These are phyloP conservation scores for Candida nemodendra DNA, from an alignment of 805 yeast species.

Conservation along the genomic window DNA sequence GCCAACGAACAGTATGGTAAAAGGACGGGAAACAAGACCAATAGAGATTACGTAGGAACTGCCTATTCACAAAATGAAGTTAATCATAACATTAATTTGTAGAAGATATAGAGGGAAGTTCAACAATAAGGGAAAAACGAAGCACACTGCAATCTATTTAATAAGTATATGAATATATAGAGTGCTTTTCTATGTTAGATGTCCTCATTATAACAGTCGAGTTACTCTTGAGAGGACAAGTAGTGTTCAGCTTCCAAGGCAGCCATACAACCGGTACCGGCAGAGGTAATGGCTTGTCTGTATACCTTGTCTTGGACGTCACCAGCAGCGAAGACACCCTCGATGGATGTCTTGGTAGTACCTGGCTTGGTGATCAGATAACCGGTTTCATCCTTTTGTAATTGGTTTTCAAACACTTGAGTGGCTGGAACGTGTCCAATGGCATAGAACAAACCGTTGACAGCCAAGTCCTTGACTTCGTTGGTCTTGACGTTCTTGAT, in stretches of 20 bases:
- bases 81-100: too few relatives aligned
- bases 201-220: too few relatives aligned
- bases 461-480: constrained; percentile 65
- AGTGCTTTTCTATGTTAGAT: too few relatives aligned
- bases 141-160: too few relatives aligned
- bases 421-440: constrained; percentile 98
- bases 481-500: constrained; percentile 73
- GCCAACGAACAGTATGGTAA: too few relatives aligned
- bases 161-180: too few relatives aligned
- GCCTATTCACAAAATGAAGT: too few relatives aligned
- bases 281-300: constrained; percentile 99
- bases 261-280: constrained; percentile 99
- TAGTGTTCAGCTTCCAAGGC: constrained; percentile 91
- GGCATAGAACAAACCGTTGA: constrained; percentile 94
- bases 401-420: constrained; percentile 67
- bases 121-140: too few relatives aligned
- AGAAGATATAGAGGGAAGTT: too few relatives aligned
- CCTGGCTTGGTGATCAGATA: constrained; percentile 91
- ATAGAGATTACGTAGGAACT: too few relatives aligned
- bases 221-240: constrained; percentile 51
- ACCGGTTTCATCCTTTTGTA: constrained; percentile 84
- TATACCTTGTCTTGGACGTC: constrained; percentile 96
- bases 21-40: too few relatives aligned
- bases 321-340: constrained; percentile 97
- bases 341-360: constrained; percentile 76